Evolutionary conservation across 179 eudicot genomes (phyloP), one percentile per base, ranked within the genome.

Genomic region (Spinacia oleracea): DNA sequence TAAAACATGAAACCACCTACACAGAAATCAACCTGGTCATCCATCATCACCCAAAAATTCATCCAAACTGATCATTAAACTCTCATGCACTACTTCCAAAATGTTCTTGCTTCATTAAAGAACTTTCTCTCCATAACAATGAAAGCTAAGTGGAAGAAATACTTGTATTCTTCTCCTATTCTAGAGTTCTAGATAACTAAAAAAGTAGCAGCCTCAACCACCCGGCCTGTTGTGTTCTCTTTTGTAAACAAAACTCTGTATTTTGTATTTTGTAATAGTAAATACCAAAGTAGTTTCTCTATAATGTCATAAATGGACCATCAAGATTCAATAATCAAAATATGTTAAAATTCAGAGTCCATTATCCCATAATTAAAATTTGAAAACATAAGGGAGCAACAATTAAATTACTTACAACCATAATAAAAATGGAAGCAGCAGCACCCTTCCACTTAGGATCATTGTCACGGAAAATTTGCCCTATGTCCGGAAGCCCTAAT

Each of bases 391-490:
- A 50, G 60, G 55, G 63, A 70, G 59, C 14, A 25, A 34, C 15
- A 70, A 72, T 53, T n/a, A n/a, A n/a, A 75, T 71, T 68, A 85
- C 97, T 96, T 81, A 93, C 99, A 72, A 98, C 99, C 78, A 86
- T 83, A 80, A 93, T 86, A 86, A 95, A 95, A 68, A 95, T 97
- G 40, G 96, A 95, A 51, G 98, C 93, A 60, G 89, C 81, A 6
- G 93, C 98, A 67, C 98, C 98, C 86, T 93, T 93, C 99, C 99
- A 96, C 80, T 96, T 96, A 42, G 99, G 99, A 89, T 96, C 99
- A 10, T 84, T 85, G 78, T 96, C 99, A 0, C 97, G 99, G 73
- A 96, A 96, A 63, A 96, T 87, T 85, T 96, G 98, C 46, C 98
- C 98, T 5, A 93, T 93, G 78, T 96, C 99, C 2, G 99, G 99